These are phyloP conservation scores for Lachnellula subtilissima DNA, from an alignment of 2,329 filamentous ascomycete species.

Conservation along the genomic window DNA sequence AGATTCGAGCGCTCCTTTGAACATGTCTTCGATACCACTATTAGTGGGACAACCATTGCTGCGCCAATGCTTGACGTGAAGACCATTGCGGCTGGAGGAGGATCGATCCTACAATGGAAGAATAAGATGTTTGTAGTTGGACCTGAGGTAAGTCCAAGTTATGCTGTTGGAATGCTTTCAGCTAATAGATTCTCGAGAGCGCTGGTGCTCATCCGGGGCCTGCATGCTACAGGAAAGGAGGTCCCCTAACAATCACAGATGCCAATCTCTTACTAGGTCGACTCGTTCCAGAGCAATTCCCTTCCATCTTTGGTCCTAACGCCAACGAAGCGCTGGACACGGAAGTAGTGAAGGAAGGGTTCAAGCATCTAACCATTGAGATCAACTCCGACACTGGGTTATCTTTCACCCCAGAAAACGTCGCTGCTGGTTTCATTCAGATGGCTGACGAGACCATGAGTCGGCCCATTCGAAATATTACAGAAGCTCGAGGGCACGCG, in stretches of 20 bases:
- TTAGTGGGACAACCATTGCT: constrained; percentile 71
- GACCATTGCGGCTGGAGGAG: constrained; percentile 43
- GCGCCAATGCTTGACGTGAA: constrained; percentile 77
- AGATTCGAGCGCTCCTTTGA: constrained; percentile 61
- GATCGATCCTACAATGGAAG: constrained; percentile 54
- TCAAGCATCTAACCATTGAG: constrained; percentile 67
- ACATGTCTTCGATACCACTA: constrained; percentile 71
- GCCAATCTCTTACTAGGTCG: constrained; percentile 81
- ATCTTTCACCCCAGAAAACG: constrained; percentile 60
- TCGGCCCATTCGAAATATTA: constrained; percentile 79
- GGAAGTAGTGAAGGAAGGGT: constrained; percentile 66
- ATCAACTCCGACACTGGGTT: constrained; percentile 67
- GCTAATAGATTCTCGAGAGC: no score
- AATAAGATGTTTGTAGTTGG: constrained; percentile 68
- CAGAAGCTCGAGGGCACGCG: constrained; percentile 85
- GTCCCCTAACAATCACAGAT: constrained; percentile 83
- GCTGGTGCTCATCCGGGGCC: constrained; percentile 78
- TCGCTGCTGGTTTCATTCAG: constrained; percentile 64
- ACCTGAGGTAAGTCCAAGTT: constrained; percentile 42
- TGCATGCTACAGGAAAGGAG: constrained; percentile 83
- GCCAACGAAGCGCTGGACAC: constrained; percentile 75
- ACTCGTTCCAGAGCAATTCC: constrained; percentile 82
- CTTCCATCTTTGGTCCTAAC: constrained; percentile 56
- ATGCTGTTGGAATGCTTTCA: background rate
- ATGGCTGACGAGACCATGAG: constrained; percentile 91